phyloP scores from a whole-genome alignment of 345 rosid genomes.

The Eutrema heterophyllum region DNA sequence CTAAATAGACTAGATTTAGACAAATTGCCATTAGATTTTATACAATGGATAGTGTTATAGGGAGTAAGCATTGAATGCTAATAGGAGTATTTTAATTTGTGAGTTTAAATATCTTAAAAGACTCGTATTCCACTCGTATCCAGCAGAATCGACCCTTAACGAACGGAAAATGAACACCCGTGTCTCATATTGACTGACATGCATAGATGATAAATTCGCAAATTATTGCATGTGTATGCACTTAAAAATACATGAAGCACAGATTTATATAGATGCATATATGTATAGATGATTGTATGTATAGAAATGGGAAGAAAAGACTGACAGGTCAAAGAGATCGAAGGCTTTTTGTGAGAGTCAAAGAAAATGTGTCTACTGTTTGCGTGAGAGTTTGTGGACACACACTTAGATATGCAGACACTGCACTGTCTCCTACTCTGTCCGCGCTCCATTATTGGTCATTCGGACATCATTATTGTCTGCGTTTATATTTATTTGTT shows the following conservation, averaged over 20 bases:
- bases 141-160: background rate
- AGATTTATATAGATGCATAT: background rate
- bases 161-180: background rate
- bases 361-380: background rate
- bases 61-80: background rate
- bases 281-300: background rate
- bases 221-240: background rate
- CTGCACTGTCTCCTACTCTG: slow-evolving; percentile 15
- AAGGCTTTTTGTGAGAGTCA: background rate
- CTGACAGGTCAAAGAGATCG: slow-evolving; percentile 18
- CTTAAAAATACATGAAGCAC: background rate
- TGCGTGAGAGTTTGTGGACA: slow-evolving; percentile 26
- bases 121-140: background rate
- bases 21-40: background rate
- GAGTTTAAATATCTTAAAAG: background rate
- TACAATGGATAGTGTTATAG: background rate
- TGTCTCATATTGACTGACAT: background rate
- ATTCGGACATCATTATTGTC: background rate
- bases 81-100: background rate
- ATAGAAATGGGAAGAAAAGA: background rate
- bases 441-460: slow-evolving; percentile 2
- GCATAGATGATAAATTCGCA: background rate
- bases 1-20: background rate
- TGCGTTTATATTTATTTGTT: background rate
- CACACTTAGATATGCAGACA: slow-evolving; percentile 1